Evolutionary conservation across 2,329 filamentous ascomycete genomes (phyloP).

Genomic region (Nothophaeocryptopus gaeumannii): DNA sequence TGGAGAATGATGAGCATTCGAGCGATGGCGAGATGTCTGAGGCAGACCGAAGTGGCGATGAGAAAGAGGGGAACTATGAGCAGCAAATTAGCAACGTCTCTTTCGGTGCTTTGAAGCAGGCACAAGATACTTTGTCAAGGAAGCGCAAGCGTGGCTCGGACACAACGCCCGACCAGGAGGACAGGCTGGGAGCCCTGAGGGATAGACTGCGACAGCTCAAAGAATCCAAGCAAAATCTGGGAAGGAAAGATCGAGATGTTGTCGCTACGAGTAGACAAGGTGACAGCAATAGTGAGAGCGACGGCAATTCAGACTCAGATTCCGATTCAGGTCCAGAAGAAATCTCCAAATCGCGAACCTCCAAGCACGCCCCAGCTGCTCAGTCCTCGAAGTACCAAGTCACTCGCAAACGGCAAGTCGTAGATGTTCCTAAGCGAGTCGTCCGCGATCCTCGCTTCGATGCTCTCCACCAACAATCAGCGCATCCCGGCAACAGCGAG

Average conservation of each 20-base stretch:
- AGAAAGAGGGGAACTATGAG: slow-evolving; percentile 40
- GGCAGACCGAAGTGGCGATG: slow-evolving; percentile 27
- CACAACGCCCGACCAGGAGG: slow-evolving; percentile 40
- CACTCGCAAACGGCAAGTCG: slow-evolving; percentile 71
- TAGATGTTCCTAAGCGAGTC: slow-evolving; percentile 58
- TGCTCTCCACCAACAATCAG: slow-evolving; percentile 52
- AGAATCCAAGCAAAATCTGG: slow-evolving; percentile 35
- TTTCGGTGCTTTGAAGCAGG: slow-evolving; percentile 86
- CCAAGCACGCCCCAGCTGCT: slow-evolving; percentile 86
- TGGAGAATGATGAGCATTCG: slow-evolving; percentile 25
- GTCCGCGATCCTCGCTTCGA: slow-evolving; percentile 87
- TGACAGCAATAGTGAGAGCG: slow-evolving; percentile 18
- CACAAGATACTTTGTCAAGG: slow-evolving; percentile 64
- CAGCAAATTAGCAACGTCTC: slow-evolving; percentile 62
- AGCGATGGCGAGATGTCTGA: slow-evolving; percentile 23
- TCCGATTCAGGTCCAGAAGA: slow-evolving; percentile 42
- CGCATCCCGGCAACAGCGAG: slow-evolving; percentile 48
- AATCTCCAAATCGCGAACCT: slow-evolving; percentile 52
- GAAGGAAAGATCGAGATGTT: slow-evolving; percentile 15
- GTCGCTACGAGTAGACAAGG: slow-evolving; percentile 16
- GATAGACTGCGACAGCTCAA: slow-evolving; percentile 44
- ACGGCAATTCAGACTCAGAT: slow-evolving; percentile 28
- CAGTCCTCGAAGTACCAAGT: slow-evolving; percentile 81
- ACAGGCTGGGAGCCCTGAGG: slow-evolving; percentile 47
- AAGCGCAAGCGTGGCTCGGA: slow-evolving; percentile 46